Percentiles rank a stretch among this genome's conserved stretches.
Conservation (phyloP, 495 filamentous ascomycete genomes). For the Talaromyces adpressus region DNA sequence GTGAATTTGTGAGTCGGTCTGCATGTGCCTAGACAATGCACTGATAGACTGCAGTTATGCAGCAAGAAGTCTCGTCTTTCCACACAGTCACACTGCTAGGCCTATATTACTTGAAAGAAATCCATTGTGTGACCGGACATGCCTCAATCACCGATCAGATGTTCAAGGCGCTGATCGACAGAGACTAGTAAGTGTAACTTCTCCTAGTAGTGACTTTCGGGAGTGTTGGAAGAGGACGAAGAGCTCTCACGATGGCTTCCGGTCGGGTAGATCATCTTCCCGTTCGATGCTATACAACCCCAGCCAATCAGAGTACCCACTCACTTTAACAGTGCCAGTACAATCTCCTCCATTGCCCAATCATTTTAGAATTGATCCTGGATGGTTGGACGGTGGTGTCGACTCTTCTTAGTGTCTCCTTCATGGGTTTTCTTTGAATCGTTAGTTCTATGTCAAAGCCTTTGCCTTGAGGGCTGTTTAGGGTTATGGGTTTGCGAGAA, state of each 20-base stretch:
- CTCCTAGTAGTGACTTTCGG: not conserved
- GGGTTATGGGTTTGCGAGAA: too few species aligned
- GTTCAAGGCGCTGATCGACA: not conserved
- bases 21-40: not conserved
- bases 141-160: not conserved
- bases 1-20: not conserved
- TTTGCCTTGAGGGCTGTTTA: too few species aligned
- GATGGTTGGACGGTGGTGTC: too few species aligned
- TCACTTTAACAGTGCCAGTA: not conserved
- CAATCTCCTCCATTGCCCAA: too few species aligned
- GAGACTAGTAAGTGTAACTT: not conserved
- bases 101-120: not conserved
- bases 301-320: not conserved
- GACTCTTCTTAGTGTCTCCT: too few species aligned
- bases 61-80: not conserved
- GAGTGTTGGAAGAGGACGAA: not conserved
- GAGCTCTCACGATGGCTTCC: not conserved
- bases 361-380: too few species aligned
- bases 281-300: not conserved
- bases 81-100: not conserved
- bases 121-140: not conserved
- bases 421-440: too few species aligned
- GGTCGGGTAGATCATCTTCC: conserved; percentile 1
- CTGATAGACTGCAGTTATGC: not conserved
- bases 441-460: too few species aligned